Base-by-base conservation (phyloP, 192 early-diverging fungal genomes). In the Linnemannia schmuckeri region DNA sequence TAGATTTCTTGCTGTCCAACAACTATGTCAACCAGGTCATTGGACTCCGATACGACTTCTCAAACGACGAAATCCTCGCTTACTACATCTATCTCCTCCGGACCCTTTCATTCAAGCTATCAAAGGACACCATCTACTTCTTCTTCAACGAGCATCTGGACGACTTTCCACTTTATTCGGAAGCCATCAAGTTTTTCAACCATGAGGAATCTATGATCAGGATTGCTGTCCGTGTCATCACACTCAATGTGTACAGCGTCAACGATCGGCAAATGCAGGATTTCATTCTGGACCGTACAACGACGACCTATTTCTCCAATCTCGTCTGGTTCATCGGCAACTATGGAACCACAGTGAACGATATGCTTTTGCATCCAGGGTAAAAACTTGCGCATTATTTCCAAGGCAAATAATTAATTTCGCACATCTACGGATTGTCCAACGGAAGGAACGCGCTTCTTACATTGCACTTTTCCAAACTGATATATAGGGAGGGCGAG, bases 21-120 rank as follows among this genome's bases (percentile, higher is more conserved):
- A 95, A 95, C 87, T 94, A 94, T 87, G 93, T 96, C 72, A 96
- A 96, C 81, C 74, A 90, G 66, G 88, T 96, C 8, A 94, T 96
- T 41, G 82, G 82, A 12, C 83, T 91, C 35, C 89, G 91, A 6
- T 88, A 93, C 30, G 92, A 95, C 75, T 78, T 91, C 69, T 89
- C 88, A n/a, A 94, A 92, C 84, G 94, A 94, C 27, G 95, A 96
- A 78, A 91, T 93, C 40, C 86, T 95, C 75, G 89, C 90, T 0
- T 94, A 94, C 77, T 96, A 93, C 81, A 92, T 94, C 63, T 92
- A 93, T 15, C 91, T 96, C 13, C 90, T 96, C 76, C 94, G 95
- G 75, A 94, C 94, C 24, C 85, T 96, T 55, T 94, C 93, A 27
- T 88, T 94, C 70, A 92, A 93, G 73, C 90, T 96, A 61, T 93